Conservation (phyloP, 1,284 basidiomycete species). For the Cystobasidiaceae sp. region DNA sequence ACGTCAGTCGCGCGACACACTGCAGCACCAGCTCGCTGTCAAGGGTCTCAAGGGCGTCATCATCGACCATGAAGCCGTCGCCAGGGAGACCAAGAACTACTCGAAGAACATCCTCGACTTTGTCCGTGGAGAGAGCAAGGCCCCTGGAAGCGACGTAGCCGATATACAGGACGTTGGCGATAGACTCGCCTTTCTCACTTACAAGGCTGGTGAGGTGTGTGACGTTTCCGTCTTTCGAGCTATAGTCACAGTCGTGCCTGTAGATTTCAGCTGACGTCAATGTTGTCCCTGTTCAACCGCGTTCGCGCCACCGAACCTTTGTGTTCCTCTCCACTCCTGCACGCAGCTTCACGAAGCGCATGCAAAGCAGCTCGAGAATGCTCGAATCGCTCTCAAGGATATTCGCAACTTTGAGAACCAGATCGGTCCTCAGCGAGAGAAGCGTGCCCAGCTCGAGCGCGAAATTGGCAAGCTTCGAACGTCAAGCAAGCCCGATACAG, state of each 20-base stretch:
- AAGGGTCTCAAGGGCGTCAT: constrained; percentile 35
- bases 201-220: constrained; percentile 37
- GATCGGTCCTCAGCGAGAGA: constrained; percentile 32
- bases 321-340: background rate
- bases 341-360: constrained; percentile 30
- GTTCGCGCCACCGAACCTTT: too few relatives aligned
- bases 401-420: constrained; percentile 41
- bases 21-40: constrained; percentile 40
- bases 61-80: constrained; percentile 33
- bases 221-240: background rate
- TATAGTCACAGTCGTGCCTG: background rate
- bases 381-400: constrained; percentile 35
- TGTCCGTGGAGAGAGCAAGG: constrained; percentile 34
- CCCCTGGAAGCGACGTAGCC: constrained; percentile 32
- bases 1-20: constrained; percentile 17
- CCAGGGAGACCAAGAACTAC: constrained; percentile 32
- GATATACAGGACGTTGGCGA: constrained; percentile 39
- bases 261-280: background rate
- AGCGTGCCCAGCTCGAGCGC: constrained; percentile 15
- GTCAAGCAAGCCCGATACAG: constrained; percentile 30
- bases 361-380: constrained; percentile 31
- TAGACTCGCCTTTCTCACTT: constrained; percentile 39
- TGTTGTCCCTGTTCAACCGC: too few relatives aligned
- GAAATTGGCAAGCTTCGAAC: constrained; percentile 21
- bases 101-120: constrained; percentile 36